Percentiles rank a stretch among this genome's conserved stretches.
phyloP scores from a whole-genome alignment of 257 asterid genomes.

The Knoxia roxburghii region DNA sequence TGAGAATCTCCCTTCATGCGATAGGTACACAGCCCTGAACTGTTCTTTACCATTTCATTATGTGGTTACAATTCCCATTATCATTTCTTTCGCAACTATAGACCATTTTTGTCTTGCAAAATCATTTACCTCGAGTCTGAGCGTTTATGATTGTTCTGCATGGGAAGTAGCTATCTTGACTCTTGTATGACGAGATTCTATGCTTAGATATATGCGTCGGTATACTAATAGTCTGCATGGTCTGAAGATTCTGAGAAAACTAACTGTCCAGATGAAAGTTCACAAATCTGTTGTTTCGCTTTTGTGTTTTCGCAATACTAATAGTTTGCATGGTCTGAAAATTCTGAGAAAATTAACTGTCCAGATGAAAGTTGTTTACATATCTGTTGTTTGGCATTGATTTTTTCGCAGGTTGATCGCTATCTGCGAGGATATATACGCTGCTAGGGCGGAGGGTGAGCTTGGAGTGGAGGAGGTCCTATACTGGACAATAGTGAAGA shows the following conservation, averaged over 20 bases:
- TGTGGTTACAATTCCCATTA: neutral
- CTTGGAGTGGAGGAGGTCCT: conserved; percentile 95
- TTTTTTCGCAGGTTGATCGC: conserved; percentile 79
- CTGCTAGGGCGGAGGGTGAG: conserved; percentile 99
- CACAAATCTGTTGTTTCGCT: neutral
- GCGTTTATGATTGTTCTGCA: neutral
- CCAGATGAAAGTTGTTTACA: no score
- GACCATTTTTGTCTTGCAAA: no score
- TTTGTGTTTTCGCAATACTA: no score
- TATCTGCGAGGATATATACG: conserved; percentile 94
- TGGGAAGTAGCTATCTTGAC: no score
- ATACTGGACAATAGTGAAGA: conserved; percentile 92
- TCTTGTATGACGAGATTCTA: neutral
- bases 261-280: neutral
- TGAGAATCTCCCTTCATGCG: conserved; percentile 99
- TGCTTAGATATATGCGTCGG: no score
- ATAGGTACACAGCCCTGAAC: conserved; percentile 52
- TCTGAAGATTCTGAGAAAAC: neutral
- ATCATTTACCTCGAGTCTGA: neutral
- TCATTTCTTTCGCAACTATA: neutral
- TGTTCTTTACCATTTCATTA: neutral
- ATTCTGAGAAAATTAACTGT: no score
- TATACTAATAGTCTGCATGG: neutral
- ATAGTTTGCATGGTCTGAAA: no score
- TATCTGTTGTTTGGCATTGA: no score